These are phyloP conservation scores for Fusarium tanahbumbuense DNA, from an alignment of 2,329 filamentous ascomycete species.

Conservation along the genomic window DNA sequence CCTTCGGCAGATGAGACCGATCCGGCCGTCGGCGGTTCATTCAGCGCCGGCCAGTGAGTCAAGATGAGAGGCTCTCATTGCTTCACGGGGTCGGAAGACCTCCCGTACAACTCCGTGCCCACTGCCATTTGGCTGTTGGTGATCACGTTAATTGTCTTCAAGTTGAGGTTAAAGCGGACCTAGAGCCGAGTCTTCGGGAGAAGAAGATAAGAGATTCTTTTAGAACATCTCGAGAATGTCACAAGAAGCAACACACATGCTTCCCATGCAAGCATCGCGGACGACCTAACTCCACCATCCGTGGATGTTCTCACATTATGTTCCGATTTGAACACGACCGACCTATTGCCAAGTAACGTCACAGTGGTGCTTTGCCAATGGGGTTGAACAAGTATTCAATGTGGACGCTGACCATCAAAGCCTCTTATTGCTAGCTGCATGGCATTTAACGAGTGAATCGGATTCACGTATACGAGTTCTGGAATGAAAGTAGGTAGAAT, in stretches of 20 bases:
- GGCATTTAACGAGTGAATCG: background rate
- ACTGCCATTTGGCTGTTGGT: conserved; percentile 24
- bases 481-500: background rate
- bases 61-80: conserved; percentile 8
- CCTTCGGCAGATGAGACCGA: conserved; percentile 41
- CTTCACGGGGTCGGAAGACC: conserved; percentile 30
- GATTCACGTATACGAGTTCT: background rate
- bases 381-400: background rate
- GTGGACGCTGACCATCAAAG: background rate
- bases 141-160: conserved; percentile 6
- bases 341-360: background rate
- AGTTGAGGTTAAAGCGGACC: conserved; percentile 13
- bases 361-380: background rate
- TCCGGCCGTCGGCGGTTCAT: conserved; percentile 27
- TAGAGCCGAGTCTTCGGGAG: conserved; percentile 9
- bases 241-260: conserved; percentile 20
- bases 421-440: background rate
- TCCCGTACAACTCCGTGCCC: conserved; percentile 36
- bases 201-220: conserved; percentile 24
- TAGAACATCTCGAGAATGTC: conserved; percentile 2
- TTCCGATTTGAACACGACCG: background rate
- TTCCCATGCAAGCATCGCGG: conserved; percentile 11
- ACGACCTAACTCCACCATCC: conserved; percentile 13
- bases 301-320: conserved; percentile 2
- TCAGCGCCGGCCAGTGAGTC: conserved; percentile 32